A percentile compares a stretch with the other conserved stretches of the same genome.
These are phyloP conservation scores for Adansonia grandidieri DNA, from an alignment of 441 rosid genomes.

Conservation along the genomic window DNA sequence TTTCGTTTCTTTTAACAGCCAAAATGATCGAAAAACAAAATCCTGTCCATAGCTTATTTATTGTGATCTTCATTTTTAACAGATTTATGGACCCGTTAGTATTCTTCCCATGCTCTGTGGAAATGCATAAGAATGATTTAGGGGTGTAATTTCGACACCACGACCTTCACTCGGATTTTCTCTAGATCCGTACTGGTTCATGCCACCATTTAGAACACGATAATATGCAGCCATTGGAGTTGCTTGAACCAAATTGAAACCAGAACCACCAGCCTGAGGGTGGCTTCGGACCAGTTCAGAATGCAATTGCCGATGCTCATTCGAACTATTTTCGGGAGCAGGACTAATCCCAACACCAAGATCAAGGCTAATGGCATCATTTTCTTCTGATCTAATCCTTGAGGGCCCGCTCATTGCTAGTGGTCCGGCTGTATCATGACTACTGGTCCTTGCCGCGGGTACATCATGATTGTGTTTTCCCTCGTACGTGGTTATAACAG, in stretches of 20 bases:
- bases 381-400: constrained; percentile 59
- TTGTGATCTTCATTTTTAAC: constrained; percentile 18
- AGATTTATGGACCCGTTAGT: constrained; percentile 70
- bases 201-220: constrained; percentile 54
- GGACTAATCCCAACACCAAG: constrained; percentile 90
- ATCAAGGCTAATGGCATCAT: constrained; percentile 74
- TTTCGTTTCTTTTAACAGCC: constrained; percentile 28
- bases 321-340: constrained; percentile 47
- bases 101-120: constrained; percentile 74
- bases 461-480: constrained; percentile 98
- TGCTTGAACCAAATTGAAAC: constrained; percentile 58
- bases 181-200: constrained; percentile 57
- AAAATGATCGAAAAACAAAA: constrained; percentile 26
- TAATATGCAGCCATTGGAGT: constrained; percentile 50
- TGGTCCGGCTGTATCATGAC: constrained; percentile 64
- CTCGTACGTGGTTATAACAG: constrained; percentile 95
- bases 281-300: constrained; percentile 44
- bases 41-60: constrained; percentile 29
- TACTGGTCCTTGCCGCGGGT: constrained; percentile 65
- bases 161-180: constrained; percentile 53
- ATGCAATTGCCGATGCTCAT: constrained; percentile 51
- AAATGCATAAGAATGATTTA: constrained; percentile 62
- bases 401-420: constrained; percentile 39
- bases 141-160: constrained; percentile 48
- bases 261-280: constrained; percentile 43